A percentile compares a stretch with the other conserved stretches of the same genome.
phyloP scores from a whole-genome alignment of 2,329 filamentous ascomycete species.

The Colletotrichum brevisporum region DNA sequence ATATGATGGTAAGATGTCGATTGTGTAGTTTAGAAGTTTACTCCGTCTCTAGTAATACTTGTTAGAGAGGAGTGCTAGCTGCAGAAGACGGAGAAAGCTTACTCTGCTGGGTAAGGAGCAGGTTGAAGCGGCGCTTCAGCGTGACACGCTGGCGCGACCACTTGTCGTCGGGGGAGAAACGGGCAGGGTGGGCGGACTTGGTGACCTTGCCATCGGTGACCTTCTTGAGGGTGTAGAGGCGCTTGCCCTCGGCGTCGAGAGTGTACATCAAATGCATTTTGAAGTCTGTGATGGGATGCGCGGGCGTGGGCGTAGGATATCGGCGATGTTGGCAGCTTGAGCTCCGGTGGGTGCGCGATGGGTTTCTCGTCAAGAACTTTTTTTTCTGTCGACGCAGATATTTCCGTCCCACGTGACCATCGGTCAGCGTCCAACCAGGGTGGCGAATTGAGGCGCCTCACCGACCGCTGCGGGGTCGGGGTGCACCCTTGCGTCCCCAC shows the following conservation, averaged over 20 bases:
- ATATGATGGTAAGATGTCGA: constrained; percentile 13
- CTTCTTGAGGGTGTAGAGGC: constrained; percentile 96
- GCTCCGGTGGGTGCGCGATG: constrained; percentile 1
- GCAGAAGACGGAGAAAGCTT: constrained; percentile 43
- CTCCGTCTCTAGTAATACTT: constrained; percentile 1
- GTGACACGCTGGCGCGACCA: constrained; percentile 97
- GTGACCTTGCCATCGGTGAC: constrained; percentile 88
- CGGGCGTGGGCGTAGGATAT: neutral
- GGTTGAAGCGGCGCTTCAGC: constrained; percentile 91
- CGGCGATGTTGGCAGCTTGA: constrained; percentile 3
- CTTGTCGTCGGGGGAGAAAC: constrained; percentile 99
- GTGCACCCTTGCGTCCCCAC: neutral
- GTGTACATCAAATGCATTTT: constrained; percentile 73
- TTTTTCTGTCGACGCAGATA: constrained; percentile 18
- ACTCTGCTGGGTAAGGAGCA: constrained; percentile 86
- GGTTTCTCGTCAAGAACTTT: constrained; percentile 20
- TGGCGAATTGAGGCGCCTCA: neutral
- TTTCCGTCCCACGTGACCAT: constrained; percentile 1
- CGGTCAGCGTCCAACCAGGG: constrained; percentile 13
- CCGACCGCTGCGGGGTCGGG: constrained; percentile 1
- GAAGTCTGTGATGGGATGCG: constrained; percentile 1
- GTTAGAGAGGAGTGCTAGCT: neutral
- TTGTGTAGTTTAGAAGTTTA: constrained; percentile 2
- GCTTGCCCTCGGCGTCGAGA: constrained; percentile 84
- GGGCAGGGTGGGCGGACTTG: constrained; percentile 94